Conservation (phyloP, 1,139 yeast species). For the Hemisphaericaspora xylanilytica region DNA sequence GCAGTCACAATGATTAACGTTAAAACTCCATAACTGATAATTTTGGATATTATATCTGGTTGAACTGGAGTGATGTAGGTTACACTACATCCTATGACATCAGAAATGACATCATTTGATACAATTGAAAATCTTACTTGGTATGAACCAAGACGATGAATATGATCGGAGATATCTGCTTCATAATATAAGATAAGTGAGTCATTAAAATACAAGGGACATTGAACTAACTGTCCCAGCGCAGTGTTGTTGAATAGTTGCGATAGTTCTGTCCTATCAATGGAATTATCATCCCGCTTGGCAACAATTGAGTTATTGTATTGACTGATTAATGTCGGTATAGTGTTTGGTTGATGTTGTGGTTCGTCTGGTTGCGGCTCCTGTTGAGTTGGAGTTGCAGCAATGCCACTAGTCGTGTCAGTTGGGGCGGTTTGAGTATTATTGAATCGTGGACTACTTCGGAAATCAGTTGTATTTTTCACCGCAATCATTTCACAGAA, state of each 20-base stretch:
- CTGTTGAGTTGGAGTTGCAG: neutral
- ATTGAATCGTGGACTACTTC: slow-evolving; percentile 23
- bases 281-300: neutral
- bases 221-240: slow-evolving; percentile 29
- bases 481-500: slow-evolving; percentile 48
- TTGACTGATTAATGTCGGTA: neutral
- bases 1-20: slow-evolving; percentile 43
- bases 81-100: slow-evolving; percentile 46
- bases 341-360: neutral
- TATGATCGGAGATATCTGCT: slow-evolving; percentile 33
- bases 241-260: slow-evolving; percentile 15
- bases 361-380: too few relatives aligned
- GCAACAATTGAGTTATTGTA: slow-evolving; percentile 4
- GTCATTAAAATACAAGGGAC: slow-evolving; percentile 46
- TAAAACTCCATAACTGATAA: slow-evolving; percentile 41
- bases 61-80: slow-evolving; percentile 52
- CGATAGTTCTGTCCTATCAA: neutral
- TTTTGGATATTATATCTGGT: slow-evolving; percentile 27
- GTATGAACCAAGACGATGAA: slow-evolving; percentile 43
- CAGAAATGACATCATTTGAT: slow-evolving; percentile 33
- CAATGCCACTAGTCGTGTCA: neutral
- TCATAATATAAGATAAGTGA: slow-evolving; percentile 39
- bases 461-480: slow-evolving; percentile 30
- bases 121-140: slow-evolving; percentile 37
- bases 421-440: neutral